phyloP scores from a whole-genome alignment of 176 grass and related monocot genomes.

The Paspalum notatum region DNA sequence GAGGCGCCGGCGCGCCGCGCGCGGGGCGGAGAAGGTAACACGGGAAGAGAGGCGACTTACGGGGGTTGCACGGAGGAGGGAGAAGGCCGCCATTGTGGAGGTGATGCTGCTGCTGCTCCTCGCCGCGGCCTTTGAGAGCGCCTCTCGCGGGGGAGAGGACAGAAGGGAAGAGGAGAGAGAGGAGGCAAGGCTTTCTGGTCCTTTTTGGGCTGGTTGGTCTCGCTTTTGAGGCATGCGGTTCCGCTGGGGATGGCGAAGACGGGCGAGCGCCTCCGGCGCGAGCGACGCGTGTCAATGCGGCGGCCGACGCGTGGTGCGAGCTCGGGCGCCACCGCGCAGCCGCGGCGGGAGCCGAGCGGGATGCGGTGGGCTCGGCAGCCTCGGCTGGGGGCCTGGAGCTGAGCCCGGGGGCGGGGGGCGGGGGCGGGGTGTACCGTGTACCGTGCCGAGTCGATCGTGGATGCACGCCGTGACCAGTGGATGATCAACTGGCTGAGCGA shows the following conservation, averaged over 20 bases:
- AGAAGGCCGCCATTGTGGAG: constrained; percentile 42
- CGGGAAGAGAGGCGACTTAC: constrained; percentile 33
- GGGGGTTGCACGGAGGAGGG: neutral
- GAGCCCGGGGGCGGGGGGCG: neutral
- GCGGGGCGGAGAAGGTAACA: neutral
- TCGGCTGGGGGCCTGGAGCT: constrained; percentile 1
- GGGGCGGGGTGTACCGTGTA: neutral
- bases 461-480: neutral
- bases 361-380: neutral
- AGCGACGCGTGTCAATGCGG: constrained; percentile 28
- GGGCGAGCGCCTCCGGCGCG: neutral
- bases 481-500: neutral
- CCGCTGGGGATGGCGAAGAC: constrained; percentile 31
- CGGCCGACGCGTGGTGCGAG: constrained; percentile 44
- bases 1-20: too few relatives aligned
- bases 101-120: neutral
- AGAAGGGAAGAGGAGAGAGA: neutral
- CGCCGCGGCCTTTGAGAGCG: constrained; percentile 23
- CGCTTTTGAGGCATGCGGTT: constrained; percentile 50
- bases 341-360: constrained; percentile 4
- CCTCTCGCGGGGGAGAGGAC: constrained; percentile 11
- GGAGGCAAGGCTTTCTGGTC: neutral
- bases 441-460: neutral
- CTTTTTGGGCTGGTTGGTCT: constrained; percentile 30
- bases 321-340: constrained; percentile 25